These are phyloP conservation scores for Dendrobium chrysotoxum DNA, from an alignment of 106 monocot genomes.

Conservation along the genomic window DNA sequence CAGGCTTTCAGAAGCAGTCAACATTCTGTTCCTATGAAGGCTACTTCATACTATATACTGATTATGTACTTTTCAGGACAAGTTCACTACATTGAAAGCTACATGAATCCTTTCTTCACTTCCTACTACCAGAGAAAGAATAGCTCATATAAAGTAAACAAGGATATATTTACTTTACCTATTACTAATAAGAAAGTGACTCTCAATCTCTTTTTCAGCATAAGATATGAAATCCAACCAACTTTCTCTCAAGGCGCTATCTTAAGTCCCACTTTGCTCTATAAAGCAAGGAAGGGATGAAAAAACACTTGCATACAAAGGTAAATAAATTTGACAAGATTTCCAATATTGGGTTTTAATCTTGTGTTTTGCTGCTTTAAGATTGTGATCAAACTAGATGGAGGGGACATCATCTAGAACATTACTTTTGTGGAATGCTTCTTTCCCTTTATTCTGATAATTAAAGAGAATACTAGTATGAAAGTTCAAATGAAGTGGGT, in stretches of 20 bases:
- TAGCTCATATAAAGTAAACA: neutral
- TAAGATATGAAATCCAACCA: neutral
- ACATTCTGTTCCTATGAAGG: slow-evolving; percentile 8
- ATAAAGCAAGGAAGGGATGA: neutral
- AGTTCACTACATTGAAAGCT: neutral
- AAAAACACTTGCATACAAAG: neutral
- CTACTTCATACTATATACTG: slow-evolving; percentile 13
- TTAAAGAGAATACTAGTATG: neutral
- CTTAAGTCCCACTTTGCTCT: neutral
- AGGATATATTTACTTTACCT: neutral
- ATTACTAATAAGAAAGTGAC: slow-evolving; percentile 8
- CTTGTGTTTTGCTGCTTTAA: neutral
- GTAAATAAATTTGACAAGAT: neutral
- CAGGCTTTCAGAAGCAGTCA: neutral
- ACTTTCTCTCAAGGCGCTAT: neutral
- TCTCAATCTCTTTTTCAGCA: neutral
- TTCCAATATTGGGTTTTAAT: neutral
- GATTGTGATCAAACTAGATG: neutral
- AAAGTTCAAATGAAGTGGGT: neutral
- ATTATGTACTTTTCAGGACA: neutral
- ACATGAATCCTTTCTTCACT: slow-evolving; percentile 1
- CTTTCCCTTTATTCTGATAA: neutral
- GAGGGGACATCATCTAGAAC: neutral
- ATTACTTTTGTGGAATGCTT: neutral
- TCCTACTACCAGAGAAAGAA: neutral